Conservation (phyloP, 306 rosid species). For the Rosa rugosa region DNA sequence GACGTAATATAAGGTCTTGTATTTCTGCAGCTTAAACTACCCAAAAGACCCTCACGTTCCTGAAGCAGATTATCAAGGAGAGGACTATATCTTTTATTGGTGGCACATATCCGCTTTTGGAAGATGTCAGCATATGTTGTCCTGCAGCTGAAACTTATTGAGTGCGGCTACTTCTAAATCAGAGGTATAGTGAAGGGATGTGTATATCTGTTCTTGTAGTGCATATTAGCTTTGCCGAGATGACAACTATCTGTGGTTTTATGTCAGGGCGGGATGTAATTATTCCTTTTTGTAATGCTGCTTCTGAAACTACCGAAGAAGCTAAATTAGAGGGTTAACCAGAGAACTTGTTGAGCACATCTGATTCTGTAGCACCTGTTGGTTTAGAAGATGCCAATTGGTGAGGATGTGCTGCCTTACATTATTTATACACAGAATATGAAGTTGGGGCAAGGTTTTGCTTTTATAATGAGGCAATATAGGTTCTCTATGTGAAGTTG, state of each 20-base stretch:
- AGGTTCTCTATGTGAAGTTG: background rate
- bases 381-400: background rate
- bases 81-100: background rate
- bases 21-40: conserved; percentile 5
- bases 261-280: background rate
- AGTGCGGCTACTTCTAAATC: conserved; percentile 14
- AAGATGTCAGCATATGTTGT: conserved; percentile 12
- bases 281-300: background rate
- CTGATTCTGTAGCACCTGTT: background rate
- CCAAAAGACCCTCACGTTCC: conserved; percentile 6
- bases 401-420: background rate
- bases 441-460: background rate
- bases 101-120: background rate
- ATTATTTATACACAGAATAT: background rate
- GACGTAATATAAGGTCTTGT: conserved; percentile 18
- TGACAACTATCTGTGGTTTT: background rate
- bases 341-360: background rate
- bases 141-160: conserved; percentile 42
- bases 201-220: background rate
- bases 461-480: background rate
- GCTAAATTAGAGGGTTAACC: conserved; percentile 9
- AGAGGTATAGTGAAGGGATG: conserved; percentile 2
- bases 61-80: background rate
- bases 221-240: background rate
- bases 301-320: background rate